Conservation (phyloP, 371 early-diverging fungal species). For the Umbelopsis sp. region DNA sequence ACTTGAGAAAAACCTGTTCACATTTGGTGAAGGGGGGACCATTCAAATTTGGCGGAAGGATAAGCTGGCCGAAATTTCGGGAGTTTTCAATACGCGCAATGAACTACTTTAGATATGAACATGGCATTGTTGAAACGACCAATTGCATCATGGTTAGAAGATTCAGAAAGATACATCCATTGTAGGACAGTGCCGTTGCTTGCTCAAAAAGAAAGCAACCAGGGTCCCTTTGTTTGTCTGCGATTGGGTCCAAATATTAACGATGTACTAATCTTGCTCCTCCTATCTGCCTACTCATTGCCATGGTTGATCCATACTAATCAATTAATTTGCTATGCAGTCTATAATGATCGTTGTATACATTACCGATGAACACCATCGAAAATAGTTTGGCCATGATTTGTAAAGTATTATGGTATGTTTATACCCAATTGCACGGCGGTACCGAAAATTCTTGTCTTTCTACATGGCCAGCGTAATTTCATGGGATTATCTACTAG, state of each 20-base stretch:
- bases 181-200: no score
- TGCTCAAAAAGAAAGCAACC: not conserved
- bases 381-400: not conserved
- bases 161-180: not conserved
- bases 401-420: not conserved
- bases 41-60: not conserved
- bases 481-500: not conserved
- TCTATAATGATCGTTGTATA: not conserved
- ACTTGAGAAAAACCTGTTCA: not conserved
- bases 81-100: no score
- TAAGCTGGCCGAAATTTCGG: no score
- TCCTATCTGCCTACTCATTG: not conserved
- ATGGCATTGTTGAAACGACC: not conserved
- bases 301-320: not conserved
- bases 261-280: not conserved
- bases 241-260: not conserved
- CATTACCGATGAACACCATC: not conserved
- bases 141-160: conserved; percentile 3
- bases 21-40: not conserved
- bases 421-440: no score
- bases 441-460: not conserved
- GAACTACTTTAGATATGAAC: no score
- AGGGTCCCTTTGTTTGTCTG: not conserved
- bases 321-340: not conserved
- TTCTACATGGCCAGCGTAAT: not conserved